A percentile compares a stretch with the other conserved stretches of the same genome.
phyloP scores from a whole-genome alignment of 2,329 filamentous ascomycete species.

The Chaetomiaceae sp. region DNA sequence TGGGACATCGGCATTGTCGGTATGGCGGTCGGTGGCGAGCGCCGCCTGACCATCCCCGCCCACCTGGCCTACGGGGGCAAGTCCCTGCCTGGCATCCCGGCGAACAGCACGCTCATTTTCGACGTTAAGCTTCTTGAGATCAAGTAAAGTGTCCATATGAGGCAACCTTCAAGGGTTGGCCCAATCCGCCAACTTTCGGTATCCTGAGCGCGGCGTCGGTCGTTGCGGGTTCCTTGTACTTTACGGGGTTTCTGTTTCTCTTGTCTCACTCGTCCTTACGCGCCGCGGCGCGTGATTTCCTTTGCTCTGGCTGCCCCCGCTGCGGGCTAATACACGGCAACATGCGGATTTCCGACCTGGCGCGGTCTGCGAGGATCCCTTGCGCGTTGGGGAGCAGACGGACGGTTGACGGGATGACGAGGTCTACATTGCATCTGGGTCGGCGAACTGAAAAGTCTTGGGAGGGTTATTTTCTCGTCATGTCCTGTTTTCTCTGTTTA shows the following conservation, averaged over 20 bases:
- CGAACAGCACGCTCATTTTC: constrained; percentile 87
- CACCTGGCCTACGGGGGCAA: constrained; percentile 86
- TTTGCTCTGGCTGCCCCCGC: not conserved
- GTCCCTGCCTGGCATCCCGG: constrained; percentile 76
- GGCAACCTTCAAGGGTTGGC: not conserved
- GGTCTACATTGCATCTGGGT: constrained; percentile 47
- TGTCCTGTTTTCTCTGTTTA: constrained; percentile 1
- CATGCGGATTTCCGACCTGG: constrained; percentile 47
- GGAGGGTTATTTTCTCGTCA: constrained; percentile 23
- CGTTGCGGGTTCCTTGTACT: constrained; percentile 15
- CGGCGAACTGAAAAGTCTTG: constrained; percentile 42
- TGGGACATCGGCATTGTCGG: constrained; percentile 94
- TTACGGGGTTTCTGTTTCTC: constrained; percentile 12
- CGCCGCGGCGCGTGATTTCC: constrained; percentile 2
- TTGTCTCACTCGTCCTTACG: not conserved
- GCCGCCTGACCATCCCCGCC: constrained; percentile 84
- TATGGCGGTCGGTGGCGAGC: constrained; percentile 91
- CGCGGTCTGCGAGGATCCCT: constrained; percentile 40
- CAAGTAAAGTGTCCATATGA: constrained; percentile 53
- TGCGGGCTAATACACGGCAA: constrained; percentile 12
- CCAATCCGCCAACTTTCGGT: constrained; percentile 8
- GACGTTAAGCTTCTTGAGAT: constrained; percentile 84
- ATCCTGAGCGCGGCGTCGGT: constrained; percentile 20
- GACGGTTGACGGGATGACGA: constrained; percentile 46
- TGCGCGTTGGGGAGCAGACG: constrained; percentile 33